phyloP scores from a whole-genome alignment of 2,329 filamentous ascomycete genomes.

The Colletotrichum trifolii region DNA sequence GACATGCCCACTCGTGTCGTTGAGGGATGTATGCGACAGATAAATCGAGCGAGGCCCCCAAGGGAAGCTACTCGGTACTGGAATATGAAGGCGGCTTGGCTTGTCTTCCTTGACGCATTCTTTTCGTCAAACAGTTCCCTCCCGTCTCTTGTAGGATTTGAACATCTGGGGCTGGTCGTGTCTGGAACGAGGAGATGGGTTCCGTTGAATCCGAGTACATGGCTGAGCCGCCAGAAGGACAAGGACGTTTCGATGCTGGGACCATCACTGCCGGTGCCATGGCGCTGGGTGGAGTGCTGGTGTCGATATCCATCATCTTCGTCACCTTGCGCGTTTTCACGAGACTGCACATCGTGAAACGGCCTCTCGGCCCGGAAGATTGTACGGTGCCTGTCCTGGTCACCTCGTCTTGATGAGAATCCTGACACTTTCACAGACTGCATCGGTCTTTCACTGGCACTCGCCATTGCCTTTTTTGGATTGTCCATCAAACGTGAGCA shows the following conservation, averaged over 20 bases:
- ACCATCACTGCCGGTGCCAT: conserved; percentile 12
- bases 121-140: not conserved
- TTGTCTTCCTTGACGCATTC: not conserved
- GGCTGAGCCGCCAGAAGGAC: conserved; percentile 22
- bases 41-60: not conserved
- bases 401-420: not conserved
- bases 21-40: not conserved
- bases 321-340: conserved; percentile 18
- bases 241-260: conserved; percentile 26
- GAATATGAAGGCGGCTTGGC: not conserved
- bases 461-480: conserved; percentile 16
- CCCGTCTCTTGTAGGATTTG: not conserved
- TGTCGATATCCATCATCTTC: conserved; percentile 21
- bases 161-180: not conserved
- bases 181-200: conserved; percentile 14
- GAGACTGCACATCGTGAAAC: conserved; percentile 18
- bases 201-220: conserved; percentile 21
- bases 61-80: not conserved
- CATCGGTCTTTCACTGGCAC: conserved; percentile 11
- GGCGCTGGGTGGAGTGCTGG: conserved; percentile 7
- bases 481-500: conserved; percentile 15
- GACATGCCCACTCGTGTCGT: not conserved
- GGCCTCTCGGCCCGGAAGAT: conserved; percentile 22
- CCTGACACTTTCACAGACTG: not conserved
- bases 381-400: conserved; percentile 3